A percentile compares a stretch with the other conserved stretches of the same genome.
phyloP scores from a whole-genome alignment of 306 rosid genomes.

The Prunus mira region DNA sequence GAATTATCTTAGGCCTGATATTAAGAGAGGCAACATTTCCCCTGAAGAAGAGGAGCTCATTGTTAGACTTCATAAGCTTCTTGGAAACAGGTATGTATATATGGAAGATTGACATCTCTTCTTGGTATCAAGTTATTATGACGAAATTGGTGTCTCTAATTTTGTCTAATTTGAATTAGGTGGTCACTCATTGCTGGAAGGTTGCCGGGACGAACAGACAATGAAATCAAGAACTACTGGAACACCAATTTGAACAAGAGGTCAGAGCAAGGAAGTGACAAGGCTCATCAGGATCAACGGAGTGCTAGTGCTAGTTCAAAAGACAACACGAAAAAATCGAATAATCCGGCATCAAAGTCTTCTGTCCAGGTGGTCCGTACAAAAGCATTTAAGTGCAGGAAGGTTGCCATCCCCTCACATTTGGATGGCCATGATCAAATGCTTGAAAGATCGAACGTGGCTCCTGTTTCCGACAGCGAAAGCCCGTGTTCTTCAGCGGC shows the following conservation, averaged over 20 bases:
- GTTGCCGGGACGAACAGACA: conserved; percentile 37
- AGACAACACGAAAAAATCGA: not conserved
- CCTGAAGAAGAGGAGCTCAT: conserved; percentile 37
- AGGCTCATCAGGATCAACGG: no score
- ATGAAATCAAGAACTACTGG: conserved; percentile 38
- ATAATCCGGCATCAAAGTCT: not conserved
- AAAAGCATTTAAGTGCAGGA: conserved; percentile 4
- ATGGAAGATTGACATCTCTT: not conserved
- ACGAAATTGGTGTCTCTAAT: not conserved
- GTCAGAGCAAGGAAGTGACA: not conserved
- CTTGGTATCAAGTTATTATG: no score
- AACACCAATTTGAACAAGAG: conserved; percentile 26
- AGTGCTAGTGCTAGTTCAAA: not conserved
- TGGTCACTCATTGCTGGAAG: conserved; percentile 38
- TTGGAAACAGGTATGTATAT: conserved; percentile 28
- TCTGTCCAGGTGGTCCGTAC: conserved; percentile 2
- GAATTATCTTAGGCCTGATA: conserved; percentile 32
- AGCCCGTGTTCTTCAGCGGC: not conserved
- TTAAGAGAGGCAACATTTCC: conserved; percentile 32
- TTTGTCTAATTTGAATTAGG: not conserved
- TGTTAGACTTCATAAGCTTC: conserved; percentile 27
- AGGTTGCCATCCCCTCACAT: conserved; percentile 6
- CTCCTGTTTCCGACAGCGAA: not conserved
- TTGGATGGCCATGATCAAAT: not conserved
- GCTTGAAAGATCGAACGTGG: not conserved